Base-by-base conservation (phyloP, 257 asterid genomes). In the Plantago elongata region DNA sequence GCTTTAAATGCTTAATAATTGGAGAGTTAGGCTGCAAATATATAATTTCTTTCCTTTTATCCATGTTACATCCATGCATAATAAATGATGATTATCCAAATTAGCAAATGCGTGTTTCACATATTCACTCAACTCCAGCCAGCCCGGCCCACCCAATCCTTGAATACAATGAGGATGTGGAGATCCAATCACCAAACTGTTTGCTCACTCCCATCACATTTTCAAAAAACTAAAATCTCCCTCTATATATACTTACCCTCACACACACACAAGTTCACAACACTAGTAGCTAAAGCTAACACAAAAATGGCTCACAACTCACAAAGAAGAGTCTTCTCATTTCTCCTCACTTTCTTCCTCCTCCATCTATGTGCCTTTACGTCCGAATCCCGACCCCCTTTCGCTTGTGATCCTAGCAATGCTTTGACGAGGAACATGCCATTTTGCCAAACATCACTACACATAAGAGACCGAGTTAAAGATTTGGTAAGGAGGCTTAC, bases 361-460 rank as follows among this genome's bases (percentile, higher is more conserved):
- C 67, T 71, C 57, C 60, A 17, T 45, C 66, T 57, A 9, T 62
- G 55, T 60, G 40, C 70, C 40, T 47, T 45, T 13, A 43, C 71
- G 11, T 73, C 71, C 49, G 78, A 82, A 17, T 77, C 94, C 0
- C 74, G 86, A 0, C 81, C 77, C 4, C 84, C 91, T 2, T 85
- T 90, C 50, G 95, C 96, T 5, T 90, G 96, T 57, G 91, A 83
- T 64, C 95, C 95, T 0, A 57, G 7, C 60, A 81, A 83, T 17
- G 83, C 55, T 37, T 29, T 58, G 54, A 81, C 91, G 3, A 65
- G 56, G 12, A 71, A 56, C 61, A 55, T 82, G 0, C 94, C 81
- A 0, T 90, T 85, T 55, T 90, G 98, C 60, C 45, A 75, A 7
- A 63, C 54, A 7, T 78, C 86, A 0, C 64, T 88, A 16, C 85